Evolutionary conservation across 2,329 filamentous ascomycete species (phyloP).

Genomic region (Oidium heveae): DNA sequence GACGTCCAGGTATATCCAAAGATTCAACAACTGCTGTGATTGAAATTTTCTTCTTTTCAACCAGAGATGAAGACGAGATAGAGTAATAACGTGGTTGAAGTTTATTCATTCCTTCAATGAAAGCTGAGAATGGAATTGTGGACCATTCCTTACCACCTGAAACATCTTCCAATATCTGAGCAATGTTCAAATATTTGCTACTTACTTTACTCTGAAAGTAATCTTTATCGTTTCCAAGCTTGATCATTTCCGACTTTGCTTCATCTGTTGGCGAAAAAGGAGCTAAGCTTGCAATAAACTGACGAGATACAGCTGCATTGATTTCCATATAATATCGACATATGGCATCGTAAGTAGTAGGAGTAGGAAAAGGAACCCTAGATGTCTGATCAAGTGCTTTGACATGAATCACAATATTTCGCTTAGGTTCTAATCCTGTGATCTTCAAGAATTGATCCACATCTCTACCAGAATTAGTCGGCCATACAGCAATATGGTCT

Average conservation of each 20-base stretch:
- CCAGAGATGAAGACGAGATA: slow-evolving; percentile 86
- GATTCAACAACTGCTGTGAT: slow-evolving; percentile 89
- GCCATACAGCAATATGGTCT: slow-evolving; percentile 94
- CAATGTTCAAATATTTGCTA: slow-evolving; percentile 67
- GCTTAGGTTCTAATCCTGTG: slow-evolving; percentile 51
- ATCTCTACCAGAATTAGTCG: slow-evolving; percentile 77
- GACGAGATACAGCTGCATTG: slow-evolving; percentile 80
- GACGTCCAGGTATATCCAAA: slow-evolving; percentile 47
- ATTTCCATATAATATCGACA: slow-evolving; percentile 94
- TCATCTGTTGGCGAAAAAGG: slow-evolving; percentile 72
- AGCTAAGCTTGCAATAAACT: slow-evolving; percentile 69
- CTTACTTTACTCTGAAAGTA: slow-evolving; percentile 77
- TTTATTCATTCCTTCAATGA: slow-evolving; percentile 84
- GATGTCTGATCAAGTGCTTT: slow-evolving; percentile 85
- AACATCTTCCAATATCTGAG: slow-evolving; percentile 53
- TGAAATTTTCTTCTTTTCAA: slow-evolving; percentile 84
- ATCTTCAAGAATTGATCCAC: slow-evolving; percentile 73
- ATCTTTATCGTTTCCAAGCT: slow-evolving; percentile 78
- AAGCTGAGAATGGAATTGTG: slow-evolving; percentile 72
- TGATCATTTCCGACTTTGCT: slow-evolving; percentile 67
- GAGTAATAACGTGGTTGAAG: slow-evolving; percentile 97
- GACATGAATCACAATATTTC: slow-evolving; percentile 59
- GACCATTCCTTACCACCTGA: slow-evolving; percentile 54
- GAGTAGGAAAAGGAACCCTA: slow-evolving; percentile 91
- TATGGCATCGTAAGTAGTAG: slow-evolving; percentile 86